These are phyloP conservation scores for Apiospora aurea DNA, from an alignment of 2,329 filamentous ascomycete genomes.

Conservation along the genomic window DNA sequence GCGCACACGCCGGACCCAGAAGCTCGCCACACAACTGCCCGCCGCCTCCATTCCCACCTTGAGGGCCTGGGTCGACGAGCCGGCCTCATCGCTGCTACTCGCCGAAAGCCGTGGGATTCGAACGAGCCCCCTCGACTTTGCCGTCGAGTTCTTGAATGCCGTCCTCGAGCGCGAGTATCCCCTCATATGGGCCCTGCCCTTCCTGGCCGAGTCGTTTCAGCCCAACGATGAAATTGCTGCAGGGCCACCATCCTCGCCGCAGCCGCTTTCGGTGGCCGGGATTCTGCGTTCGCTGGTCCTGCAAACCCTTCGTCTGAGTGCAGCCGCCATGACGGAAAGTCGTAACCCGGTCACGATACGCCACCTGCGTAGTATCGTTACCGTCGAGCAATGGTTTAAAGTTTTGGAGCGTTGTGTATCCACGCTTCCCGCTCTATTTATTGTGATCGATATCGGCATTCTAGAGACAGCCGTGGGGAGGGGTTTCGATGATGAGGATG, in stretches of 20 bases:
- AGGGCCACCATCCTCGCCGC: neutral
- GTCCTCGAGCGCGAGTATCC: conserved; percentile 25
- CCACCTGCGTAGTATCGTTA: neutral
- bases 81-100: conserved; percentile 26
- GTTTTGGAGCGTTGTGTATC: neutral
- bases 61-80: conserved; percentile 24
- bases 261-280: neutral
- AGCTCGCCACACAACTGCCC: conserved; percentile 23
- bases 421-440: neutral
- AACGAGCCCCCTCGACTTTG: conserved; percentile 29
- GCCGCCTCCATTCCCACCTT: neutral
- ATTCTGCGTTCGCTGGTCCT: conserved; percentile 23
- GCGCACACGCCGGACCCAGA: conserved; percentile 26
- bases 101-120: conserved; percentile 28
- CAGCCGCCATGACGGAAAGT: conserved; percentile 17
- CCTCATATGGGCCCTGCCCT: conserved; percentile 27
- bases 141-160: conserved; percentile 27
- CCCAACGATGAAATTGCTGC: neutral
- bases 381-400: conserved; percentile 2
- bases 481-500: neutral
- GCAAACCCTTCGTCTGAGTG: conserved; percentile 15
- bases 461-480: neutral
- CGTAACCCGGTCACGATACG: neutral
- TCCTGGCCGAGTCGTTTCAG: neutral
- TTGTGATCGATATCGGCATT: neutral